phyloP scores from a whole-genome alignment of 2,329 filamentous ascomycete genomes.

The Cercospora citrullina region DNA sequence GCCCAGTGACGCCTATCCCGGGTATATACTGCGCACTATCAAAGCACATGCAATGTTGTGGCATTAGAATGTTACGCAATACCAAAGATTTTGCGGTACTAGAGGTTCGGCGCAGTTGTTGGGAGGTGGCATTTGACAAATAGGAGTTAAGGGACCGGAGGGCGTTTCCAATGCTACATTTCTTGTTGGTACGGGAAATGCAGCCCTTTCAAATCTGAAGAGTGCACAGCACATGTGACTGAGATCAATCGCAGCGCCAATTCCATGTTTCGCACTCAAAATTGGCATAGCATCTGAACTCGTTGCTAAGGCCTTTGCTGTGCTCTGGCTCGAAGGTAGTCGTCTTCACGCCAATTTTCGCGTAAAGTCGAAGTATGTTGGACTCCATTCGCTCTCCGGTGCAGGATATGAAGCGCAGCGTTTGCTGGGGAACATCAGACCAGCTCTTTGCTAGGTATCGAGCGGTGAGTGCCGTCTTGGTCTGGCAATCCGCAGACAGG shows the following conservation, averaged over 20 bases:
- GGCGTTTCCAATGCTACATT: neutral
- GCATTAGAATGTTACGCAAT: neutral
- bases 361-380: conserved; percentile 67
- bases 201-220: neutral
- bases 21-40: neutral
- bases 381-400: conserved; percentile 75
- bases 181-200: neutral
- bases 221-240: neutral
- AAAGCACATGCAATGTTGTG: neutral
- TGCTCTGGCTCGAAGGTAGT: conserved; percentile 71
- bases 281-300: conserved; percentile 78
- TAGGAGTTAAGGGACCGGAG: neutral
- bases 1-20: neutral
- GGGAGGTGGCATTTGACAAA: neutral
- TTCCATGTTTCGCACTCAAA: conserved; percentile 59
- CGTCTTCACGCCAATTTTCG: conserved; percentile 59
- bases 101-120: neutral
- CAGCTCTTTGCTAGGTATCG: conserved; percentile 66
- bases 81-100: neutral
- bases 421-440: conserved; percentile 25
- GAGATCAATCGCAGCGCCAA: conserved; percentile 23
- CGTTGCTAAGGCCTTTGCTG: conserved; percentile 72
- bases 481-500: conserved; percentile 76
- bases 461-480: conserved; percentile 73
- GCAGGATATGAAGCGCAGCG: conserved; percentile 60